Base-by-base conservation (phyloP, 345 rosid genomes). In the Adansonia digitata region DNA sequence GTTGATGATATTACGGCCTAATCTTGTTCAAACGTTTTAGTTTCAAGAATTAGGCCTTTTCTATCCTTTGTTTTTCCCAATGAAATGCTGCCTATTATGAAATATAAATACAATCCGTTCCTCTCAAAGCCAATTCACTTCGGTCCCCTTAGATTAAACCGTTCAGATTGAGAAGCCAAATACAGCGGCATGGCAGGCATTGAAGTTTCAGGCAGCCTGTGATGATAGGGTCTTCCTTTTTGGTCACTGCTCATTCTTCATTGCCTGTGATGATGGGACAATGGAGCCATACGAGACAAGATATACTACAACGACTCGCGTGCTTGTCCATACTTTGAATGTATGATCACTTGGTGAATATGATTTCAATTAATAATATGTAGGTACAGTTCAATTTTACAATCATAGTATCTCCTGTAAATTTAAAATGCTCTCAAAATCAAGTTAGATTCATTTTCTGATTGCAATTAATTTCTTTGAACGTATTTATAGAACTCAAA, bases 151-250 rank as follows among this genome's bases (percentile, higher is more conserved):
- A 52, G 57, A 9, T 0, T 52, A 20, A 9, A 53, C 5, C 14
- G 9, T 24, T 48, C 62, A 20, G 40, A 55, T 48, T 59, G 17
- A 13, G 8, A 13, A 43, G 9, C 57, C 75, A 56, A 69, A 57
- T 24, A 0, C 26, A 15, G 6, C 45, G 59, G 20, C 14, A 78
- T 77, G 82, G 85, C 79, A 39, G 71, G 77, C 3, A 20, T 68
- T 68, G 71, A 48, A 76, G 64, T 79, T 71, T 77, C 88, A 75
- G 29, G 53, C 64, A 37, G 60, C 69, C 12, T n/a, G n/a, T n/a
- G n/a, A n/a, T n/a, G n/a, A n/a, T n/a, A n/a, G n/a, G n/a, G n/a
- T n/a, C n/a, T n/a, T n/a, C n/a, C n/a, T n/a, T n/a, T n/a, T n/a
- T n/a, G n/a, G n/a, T n/a, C n/a, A n/a, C n/a, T n/a, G n/a, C n/a